Evolutionary conservation across 1,284 basidiomycete genomes (phyloP).

Genomic region (Boletellus deceptivus): DNA sequence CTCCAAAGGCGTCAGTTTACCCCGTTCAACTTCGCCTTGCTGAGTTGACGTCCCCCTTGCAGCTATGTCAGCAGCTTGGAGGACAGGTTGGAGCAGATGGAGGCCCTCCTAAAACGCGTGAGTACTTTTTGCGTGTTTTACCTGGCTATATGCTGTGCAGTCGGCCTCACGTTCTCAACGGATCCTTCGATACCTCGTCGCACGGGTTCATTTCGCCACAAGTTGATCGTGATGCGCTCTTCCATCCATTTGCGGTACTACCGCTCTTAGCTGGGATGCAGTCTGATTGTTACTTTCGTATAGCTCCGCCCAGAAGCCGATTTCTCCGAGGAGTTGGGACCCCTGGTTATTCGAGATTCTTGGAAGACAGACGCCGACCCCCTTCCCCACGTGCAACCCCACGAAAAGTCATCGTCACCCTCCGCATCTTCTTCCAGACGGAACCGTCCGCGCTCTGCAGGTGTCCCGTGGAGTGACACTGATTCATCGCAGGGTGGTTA

Average conservation of each 20-base stretch:
- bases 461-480: conserved; percentile 29
- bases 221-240: not conserved
- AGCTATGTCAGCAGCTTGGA: conserved; percentile 79
- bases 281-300: conserved; percentile 15
- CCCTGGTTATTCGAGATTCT: conserved; percentile 65
- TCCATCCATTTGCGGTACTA: not conserved
- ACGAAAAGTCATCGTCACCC: conserved; percentile 24
- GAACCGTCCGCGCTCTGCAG: conserved; percentile 15
- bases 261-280: not conserved
- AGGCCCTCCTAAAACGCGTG: conserved; percentile 65
- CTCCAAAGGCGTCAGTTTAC: conserved; percentile 71
- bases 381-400: conserved; percentile 12
- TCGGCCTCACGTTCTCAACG: not conserved
- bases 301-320: conserved; percentile 71
- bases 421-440: conserved; percentile 15
- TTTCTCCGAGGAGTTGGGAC: conserved; percentile 67
- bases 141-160: not conserved
- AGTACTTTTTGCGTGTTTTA: conserved; percentile 27
- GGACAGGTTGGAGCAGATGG: conserved; percentile 71
- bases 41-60: not conserved
- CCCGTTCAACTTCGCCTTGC: not conserved
- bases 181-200: not conserved
- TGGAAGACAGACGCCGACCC: conserved; percentile 53
- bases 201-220: not conserved
- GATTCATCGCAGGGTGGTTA: conserved; percentile 35